Conservation (phyloP, 441 rosid genomes). For the Sinapis alba region DNA sequence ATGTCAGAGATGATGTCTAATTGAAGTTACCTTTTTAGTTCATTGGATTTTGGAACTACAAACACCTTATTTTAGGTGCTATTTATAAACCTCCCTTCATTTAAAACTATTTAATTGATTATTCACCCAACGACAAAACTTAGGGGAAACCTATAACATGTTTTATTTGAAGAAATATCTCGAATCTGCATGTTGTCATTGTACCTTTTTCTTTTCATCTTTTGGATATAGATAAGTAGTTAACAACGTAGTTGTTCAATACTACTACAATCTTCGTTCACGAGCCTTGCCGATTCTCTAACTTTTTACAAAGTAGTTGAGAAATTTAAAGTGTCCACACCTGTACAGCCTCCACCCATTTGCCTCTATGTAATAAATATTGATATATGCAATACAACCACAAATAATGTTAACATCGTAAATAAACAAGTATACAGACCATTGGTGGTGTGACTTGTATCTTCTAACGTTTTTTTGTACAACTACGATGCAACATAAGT, state of each 20-base stretch:
- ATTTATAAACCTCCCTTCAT: neutral
- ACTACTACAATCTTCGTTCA: conserved; percentile 8
- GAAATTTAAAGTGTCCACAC: conserved; percentile 22
- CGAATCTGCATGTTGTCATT: neutral
- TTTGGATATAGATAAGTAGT: neutral
- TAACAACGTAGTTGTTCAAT: neutral
- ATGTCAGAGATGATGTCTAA: conserved; percentile 23
- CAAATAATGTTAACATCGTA: conserved; percentile 16
- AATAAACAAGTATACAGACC: neutral
- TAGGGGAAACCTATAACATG: neutral
- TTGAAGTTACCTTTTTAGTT: conserved; percentile 18
- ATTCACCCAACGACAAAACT: neutral
- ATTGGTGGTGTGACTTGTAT: conserved; percentile 20
- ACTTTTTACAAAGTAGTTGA: conserved; percentile 31
- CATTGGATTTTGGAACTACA: conserved; percentile 28
- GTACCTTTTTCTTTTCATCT: neutral
- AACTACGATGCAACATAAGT: neutral
- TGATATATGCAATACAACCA: neutral
- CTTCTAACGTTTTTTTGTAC: neutral
- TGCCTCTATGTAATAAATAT: conserved; percentile 14
- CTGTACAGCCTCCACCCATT: neutral
- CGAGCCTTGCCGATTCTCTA: conserved; percentile 25
- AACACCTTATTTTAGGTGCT: neutral
- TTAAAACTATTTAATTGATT: neutral
- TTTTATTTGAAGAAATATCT: neutral